Conservation (phyloP, 176 grass and related monocot genomes). For the Poa annua region DNA sequence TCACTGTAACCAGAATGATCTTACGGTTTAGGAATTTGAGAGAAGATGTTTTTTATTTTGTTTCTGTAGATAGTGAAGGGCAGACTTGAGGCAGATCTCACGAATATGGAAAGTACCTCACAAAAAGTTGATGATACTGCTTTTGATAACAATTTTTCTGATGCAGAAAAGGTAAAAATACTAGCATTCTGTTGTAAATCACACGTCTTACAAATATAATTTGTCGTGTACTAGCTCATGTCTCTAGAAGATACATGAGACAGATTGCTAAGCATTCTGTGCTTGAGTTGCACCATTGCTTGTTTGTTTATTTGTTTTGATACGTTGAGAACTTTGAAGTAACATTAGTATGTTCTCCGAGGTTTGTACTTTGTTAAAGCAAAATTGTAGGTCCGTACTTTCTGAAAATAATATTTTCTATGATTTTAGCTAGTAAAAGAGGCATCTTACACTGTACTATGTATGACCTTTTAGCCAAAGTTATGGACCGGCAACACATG, state of each 20-base stretch:
- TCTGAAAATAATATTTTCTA: neutral
- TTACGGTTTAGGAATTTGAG: conserved; percentile 27
- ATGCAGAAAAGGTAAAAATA: conserved; percentile 48
- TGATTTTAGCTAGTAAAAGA: conserved; percentile 33
- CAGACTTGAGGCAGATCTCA: conserved; percentile 60
- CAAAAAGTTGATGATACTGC: conserved; percentile 46
- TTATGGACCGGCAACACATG: conserved; percentile 10
- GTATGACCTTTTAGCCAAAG: conserved; percentile 16
- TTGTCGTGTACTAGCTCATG: conserved; percentile 12
- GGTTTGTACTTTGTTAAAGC: conserved; percentile 2
- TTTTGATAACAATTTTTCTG: conserved; percentile 47
- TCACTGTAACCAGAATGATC: neutral
- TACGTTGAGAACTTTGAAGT: conserved; percentile 25
- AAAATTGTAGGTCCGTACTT: conserved; percentile 20
- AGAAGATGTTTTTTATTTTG: neutral
- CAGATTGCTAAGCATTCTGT: conserved; percentile 6
- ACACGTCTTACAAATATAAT: neutral
- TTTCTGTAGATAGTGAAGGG: conserved; percentile 65
- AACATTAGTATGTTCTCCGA: neutral
- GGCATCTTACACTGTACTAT: conserved; percentile 1
- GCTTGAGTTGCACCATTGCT: neutral
- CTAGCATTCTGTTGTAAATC: conserved; percentile 7
- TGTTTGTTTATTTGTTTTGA: conserved; percentile 30
- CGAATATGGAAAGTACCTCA: conserved; percentile 37
- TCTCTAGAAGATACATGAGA: conserved; percentile 13